These are phyloP conservation scores for Acmispon strigosus DNA, from an alignment of 306 rosid species.

Conservation along the genomic window DNA sequence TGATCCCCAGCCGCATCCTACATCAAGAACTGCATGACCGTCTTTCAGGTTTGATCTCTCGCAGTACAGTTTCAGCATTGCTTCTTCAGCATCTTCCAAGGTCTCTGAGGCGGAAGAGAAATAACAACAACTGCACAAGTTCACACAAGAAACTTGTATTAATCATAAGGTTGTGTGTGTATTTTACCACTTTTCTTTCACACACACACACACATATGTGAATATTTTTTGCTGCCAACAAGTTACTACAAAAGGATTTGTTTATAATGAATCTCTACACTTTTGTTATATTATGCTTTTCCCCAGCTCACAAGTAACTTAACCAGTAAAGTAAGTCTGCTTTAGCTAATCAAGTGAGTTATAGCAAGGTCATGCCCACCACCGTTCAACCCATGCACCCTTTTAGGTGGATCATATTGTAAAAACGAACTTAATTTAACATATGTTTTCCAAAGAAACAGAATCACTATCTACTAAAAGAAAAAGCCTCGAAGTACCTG, in stretches of 20 bases:
- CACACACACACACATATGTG: neutral
- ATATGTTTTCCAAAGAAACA: neutral
- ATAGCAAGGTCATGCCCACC: neutral
- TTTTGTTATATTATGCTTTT: neutral
- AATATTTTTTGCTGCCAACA: neutral
- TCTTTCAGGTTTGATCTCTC: conserved; percentile 65
- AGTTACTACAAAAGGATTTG: neutral
- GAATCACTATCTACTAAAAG: neutral
- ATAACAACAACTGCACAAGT: conserved; percentile 67
- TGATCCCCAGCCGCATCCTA: conserved; percentile 98
- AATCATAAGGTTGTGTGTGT: neutral
- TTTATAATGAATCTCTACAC: neutral
- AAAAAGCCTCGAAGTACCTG: conserved; percentile 38
- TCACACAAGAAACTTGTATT: neutral
- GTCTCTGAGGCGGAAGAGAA: conserved; percentile 53
- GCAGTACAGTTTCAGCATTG: conserved; percentile 65
- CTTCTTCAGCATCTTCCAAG: conserved; percentile 82
- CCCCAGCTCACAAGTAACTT: neutral
- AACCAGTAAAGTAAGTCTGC: neutral
- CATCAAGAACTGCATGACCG: conserved; percentile 72
- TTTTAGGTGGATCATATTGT: neutral
- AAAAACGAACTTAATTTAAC: neutral
- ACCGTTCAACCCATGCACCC: neutral
- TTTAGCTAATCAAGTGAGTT: neutral
- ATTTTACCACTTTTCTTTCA: neutral